These are phyloP conservation scores for Cytospora chrysosperma DNA, from an alignment of 2,329 filamentous ascomycete genomes.

Conservation along the genomic window DNA sequence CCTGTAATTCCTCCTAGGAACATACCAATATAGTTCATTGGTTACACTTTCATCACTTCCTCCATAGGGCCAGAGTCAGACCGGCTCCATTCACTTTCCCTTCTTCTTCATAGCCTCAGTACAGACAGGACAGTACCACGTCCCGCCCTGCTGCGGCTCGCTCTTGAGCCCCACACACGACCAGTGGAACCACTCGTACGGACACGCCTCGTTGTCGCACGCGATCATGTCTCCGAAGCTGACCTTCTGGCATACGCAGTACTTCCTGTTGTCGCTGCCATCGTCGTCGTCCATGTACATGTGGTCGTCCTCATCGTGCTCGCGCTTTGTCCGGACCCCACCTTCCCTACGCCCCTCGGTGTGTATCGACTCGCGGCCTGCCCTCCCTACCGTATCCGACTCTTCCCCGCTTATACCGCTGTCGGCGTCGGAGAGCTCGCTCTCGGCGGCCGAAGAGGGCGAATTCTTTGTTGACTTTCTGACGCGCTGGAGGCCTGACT, in stretches of 20 bases:
- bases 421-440: slow-evolving; percentile 64
- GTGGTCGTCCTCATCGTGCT: slow-evolving; percentile 50
- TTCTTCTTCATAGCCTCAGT: slow-evolving; percentile 52
- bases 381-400: slow-evolving; percentile 40
- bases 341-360: slow-evolving; percentile 32
- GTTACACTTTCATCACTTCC: not conserved
- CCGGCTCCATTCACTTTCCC: slow-evolving; percentile 24
- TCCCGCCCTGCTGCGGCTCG: slow-evolving; percentile 57
- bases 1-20: not conserved
- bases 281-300: slow-evolving; percentile 65
- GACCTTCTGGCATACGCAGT: slow-evolving; percentile 80
- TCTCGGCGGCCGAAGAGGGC: slow-evolving; percentile 62
- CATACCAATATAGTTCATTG: not conserved
- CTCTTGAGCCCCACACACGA: slow-evolving; percentile 67
- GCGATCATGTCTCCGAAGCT: slow-evolving; percentile 88
- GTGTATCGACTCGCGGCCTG: slow-evolving; percentile 38
- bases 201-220: slow-evolving; percentile 80
- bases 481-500: slow-evolving; percentile 62
- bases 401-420: slow-evolving; percentile 51
- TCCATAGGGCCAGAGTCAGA: too few relatives aligned
- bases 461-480: slow-evolving; percentile 62
- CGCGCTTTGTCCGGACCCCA: slow-evolving; percentile 30
- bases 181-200: slow-evolving; percentile 89
- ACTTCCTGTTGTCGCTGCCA: slow-evolving; percentile 74
- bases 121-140: slow-evolving; percentile 67